Evolutionary conservation across 495 filamentous ascomycete species (phyloP).

Genomic region (Aspergillus incahuasiensis): DNA sequence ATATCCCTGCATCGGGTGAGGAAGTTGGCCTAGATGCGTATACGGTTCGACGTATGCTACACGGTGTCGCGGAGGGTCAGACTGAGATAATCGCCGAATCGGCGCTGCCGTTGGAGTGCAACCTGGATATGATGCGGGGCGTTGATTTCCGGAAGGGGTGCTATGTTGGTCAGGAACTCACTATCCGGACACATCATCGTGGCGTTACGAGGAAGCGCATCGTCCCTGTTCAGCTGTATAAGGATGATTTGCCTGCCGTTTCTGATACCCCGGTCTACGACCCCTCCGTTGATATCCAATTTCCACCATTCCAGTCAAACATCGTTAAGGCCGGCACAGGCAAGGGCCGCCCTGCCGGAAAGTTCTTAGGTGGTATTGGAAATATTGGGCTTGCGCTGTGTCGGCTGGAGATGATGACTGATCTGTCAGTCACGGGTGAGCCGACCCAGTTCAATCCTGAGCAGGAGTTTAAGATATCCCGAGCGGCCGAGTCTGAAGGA

Average conservation of each 20-base stretch:
- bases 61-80: slow-evolving; percentile 81
- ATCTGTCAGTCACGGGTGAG: slow-evolving; percentile 61
- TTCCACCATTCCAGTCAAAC: slow-evolving; percentile 34
- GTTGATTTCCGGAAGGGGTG: slow-evolving; percentile 95
- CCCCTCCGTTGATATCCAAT: slow-evolving; percentile 25
- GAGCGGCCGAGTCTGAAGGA: slow-evolving; percentile 31
- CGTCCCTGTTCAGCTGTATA: slow-evolving; percentile 77
- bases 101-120: slow-evolving; percentile 75
- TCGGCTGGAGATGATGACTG: slow-evolving; percentile 84
- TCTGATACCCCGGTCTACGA: slow-evolving; percentile 51
- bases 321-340: slow-evolving; percentile 45
- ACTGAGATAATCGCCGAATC: slow-evolving; percentile 63
- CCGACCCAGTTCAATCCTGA: slow-evolving; percentile 47
- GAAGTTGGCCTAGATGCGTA: slow-evolving; percentile 44
- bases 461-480: slow-evolving; percentile 52
- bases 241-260: slow-evolving; percentile 27
- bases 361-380: slow-evolving; percentile 68
- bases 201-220: slow-evolving; percentile 89
- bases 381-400: slow-evolving; percentile 89
- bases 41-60: slow-evolving; percentile 65
- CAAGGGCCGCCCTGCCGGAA: slow-evolving; percentile 67
- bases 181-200: slow-evolving; percentile 88
- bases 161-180: slow-evolving; percentile 94
- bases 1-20: slow-evolving; percentile 29
- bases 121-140: slow-evolving; percentile 75